phyloP scores from a whole-genome alignment of 164 flowering plant species.

The Nelumbo lutea region DNA sequence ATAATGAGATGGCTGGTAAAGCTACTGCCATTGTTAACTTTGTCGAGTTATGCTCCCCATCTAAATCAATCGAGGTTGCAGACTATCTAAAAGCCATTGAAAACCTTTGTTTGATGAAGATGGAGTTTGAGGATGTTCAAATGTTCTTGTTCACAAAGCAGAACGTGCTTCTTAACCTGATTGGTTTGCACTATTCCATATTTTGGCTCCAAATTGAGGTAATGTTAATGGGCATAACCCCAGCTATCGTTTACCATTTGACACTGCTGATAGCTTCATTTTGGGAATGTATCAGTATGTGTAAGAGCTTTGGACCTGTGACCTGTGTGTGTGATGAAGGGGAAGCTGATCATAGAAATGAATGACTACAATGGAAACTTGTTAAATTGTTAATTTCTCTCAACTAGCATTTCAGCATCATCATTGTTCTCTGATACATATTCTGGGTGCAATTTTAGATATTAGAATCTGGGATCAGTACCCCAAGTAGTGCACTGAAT shows the following conservation, averaged over 20 bases:
- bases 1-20: slow-evolving; percentile 48
- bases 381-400: too few relatives aligned
- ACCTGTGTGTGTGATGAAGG: too few relatives aligned
- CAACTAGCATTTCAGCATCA: neutral
- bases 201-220: slow-evolving; percentile 52
- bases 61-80: slow-evolving; percentile 53
- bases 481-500: neutral
- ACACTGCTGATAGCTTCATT: neutral
- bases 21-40: slow-evolving; percentile 33
- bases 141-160: slow-evolving; percentile 54
- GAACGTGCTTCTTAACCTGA: slow-evolving; percentile 57
- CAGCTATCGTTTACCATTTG: neutral
- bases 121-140: slow-evolving; percentile 61
- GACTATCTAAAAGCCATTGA: slow-evolving; percentile 48
- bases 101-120: slow-evolving; percentile 27
- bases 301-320: too few relatives aligned
- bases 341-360: too few relatives aligned
- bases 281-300: neutral
- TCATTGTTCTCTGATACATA: neutral
- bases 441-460: neutral
- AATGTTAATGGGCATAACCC: slow-evolving; percentile 7
- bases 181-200: slow-evolving; percentile 71
- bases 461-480: neutral
- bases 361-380: too few relatives aligned
- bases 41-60: slow-evolving; percentile 36